Evolutionary conservation across 1,139 yeast genomes (phyloP).

Genomic region (Torulaspora pretoriensis): DNA sequence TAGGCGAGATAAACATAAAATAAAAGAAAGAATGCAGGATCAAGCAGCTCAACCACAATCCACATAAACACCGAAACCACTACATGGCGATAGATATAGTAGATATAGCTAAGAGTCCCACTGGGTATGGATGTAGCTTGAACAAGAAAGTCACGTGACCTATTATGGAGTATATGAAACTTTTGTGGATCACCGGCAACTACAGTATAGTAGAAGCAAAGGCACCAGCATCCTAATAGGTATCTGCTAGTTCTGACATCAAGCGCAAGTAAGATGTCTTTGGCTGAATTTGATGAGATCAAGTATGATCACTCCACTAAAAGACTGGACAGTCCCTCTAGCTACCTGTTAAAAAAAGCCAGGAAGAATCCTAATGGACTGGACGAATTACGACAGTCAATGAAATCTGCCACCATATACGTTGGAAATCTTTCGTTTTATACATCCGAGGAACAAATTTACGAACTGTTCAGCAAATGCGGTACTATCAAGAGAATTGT

Average conservation of each 20-base stretch:
- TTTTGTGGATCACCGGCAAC: too few relatives aligned
- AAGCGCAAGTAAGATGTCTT: slow-evolving; percentile 26
- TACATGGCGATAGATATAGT: too few relatives aligned
- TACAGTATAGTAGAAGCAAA: too few relatives aligned
- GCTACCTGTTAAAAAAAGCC: slow-evolving; percentile 72
- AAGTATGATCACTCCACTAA: slow-evolving; percentile 49
- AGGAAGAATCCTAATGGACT: slow-evolving; percentile 44
- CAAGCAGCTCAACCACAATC: background rate
- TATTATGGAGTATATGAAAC: too few relatives aligned
- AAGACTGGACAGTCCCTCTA: slow-evolving; percentile 75
- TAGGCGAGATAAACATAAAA: background rate
- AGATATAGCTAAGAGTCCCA: too few relatives aligned
- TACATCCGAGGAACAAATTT: slow-evolving; percentile 90
- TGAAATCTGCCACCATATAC: slow-evolving; percentile 69
- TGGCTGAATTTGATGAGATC: slow-evolving; percentile 41
- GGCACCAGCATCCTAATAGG: background rate
- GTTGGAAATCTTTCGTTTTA: slow-evolving; percentile 83
- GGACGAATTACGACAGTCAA: slow-evolving; percentile 59
- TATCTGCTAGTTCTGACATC: background rate
- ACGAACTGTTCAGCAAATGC: slow-evolving; percentile 74
- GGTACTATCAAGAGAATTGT: slow-evolving; percentile 75
- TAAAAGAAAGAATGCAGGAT: background rate
- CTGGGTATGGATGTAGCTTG: too few relatives aligned
- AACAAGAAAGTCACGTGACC: too few relatives aligned
- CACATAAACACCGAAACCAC: too few relatives aligned